Evolutionary conservation across 441 rosid species (phyloP).

Genomic region (Gossypium schwendimanii): DNA sequence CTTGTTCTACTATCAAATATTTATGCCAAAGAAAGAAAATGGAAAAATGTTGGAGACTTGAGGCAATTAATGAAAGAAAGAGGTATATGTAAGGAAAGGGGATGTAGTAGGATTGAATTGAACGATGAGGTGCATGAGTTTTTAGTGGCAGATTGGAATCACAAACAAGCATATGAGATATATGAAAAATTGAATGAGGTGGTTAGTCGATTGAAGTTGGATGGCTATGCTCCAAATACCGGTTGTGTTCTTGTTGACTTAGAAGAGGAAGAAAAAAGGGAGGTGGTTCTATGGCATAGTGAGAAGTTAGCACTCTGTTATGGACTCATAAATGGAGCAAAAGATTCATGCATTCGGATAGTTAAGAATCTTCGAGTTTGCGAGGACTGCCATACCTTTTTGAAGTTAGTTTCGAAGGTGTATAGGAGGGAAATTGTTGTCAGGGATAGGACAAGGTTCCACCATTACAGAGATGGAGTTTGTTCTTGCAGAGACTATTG

Average conservation of each 20-base stretch:
- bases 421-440: conserved; percentile 33
- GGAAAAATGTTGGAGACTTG: conserved; percentile 41
- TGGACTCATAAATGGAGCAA: conserved; percentile 26
- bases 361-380: conserved; percentile 42
- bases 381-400: conserved; percentile 40
- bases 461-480: conserved; percentile 32
- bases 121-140: conserved; percentile 39
- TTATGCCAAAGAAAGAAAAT: conserved; percentile 42
- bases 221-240: conserved; percentile 25
- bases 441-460: conserved; percentile 53
- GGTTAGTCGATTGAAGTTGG: conserved; percentile 25
- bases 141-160: conserved; percentile 38
- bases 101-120: conserved; percentile 42
- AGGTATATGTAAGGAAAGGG: conserved; percentile 40
- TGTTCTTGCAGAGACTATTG: conserved; percentile 56
- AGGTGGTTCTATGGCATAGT: conserved; percentile 43
- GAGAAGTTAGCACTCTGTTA: conserved; percentile 48
- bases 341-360: conserved; percentile 32
- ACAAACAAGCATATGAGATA: conserved; percentile 28
- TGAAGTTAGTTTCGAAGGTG: conserved; percentile 41
- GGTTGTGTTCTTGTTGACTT: conserved; percentile 29
- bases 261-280: conserved; percentile 38
- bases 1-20: conserved; percentile 45
- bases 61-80: conserved; percentile 38
- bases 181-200: conserved; percentile 39